Evolutionary conservation across 2,329 filamentous ascomycete genomes (phyloP).

Genomic region (Trichoderma endophyticum): DNA sequence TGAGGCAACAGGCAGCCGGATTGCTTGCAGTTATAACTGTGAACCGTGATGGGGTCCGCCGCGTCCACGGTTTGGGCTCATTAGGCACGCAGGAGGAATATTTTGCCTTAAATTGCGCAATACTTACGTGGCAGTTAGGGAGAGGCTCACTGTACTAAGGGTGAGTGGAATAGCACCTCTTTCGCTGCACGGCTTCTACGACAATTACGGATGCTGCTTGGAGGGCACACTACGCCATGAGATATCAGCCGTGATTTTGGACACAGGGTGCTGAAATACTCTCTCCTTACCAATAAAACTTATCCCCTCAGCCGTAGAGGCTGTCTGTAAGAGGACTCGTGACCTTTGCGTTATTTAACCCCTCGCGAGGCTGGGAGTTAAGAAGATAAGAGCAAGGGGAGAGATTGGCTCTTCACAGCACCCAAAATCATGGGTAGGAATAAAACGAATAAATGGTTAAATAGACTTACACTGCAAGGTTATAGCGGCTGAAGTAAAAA

Average conservation of each 20-base stretch:
- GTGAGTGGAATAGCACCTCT: not conserved
- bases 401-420: not conserved
- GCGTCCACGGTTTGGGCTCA: not conserved
- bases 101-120: not conserved
- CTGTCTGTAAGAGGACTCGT: not conserved
- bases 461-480: not conserved
- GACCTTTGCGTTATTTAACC: not conserved
- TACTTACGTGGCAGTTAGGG: not conserved
- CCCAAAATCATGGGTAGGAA: not conserved
- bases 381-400: not conserved
- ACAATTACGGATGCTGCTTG: not conserved
- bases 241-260: not conserved
- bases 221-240: not conserved
- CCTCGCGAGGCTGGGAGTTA: not conserved
- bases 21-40: not conserved
- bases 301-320: not conserved
- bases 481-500: not conserved
- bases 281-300: not conserved
- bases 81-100: not conserved
- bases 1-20: not conserved
- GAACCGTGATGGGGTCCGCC: not conserved
- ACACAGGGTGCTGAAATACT: rapidly evolving
- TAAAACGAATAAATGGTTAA: not conserved
- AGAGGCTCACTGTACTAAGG: not conserved
- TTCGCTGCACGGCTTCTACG: not conserved